phyloP scores from a whole-genome alignment of 225 moss, liverwort and hornwort species.

The Polytrichum formosum region DNA sequence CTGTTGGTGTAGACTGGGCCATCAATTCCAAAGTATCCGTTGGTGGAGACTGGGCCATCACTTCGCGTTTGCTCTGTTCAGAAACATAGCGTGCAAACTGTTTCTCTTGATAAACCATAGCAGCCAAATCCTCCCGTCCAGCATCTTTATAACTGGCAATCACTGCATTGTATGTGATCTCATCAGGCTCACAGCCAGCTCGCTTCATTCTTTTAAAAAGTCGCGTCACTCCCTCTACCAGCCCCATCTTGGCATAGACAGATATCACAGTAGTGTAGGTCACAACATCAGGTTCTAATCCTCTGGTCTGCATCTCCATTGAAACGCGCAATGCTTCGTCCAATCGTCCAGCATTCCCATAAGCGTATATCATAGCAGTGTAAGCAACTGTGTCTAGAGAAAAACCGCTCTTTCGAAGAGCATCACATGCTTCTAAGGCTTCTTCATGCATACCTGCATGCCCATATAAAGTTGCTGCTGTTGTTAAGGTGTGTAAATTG shows the following conservation, averaged over 20 bases:
- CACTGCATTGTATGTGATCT: slow-evolving; percentile 64
- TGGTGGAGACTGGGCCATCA: slow-evolving; percentile 5
- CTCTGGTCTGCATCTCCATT: slow-evolving; percentile 77
- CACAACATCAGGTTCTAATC: slow-evolving; percentile 68
- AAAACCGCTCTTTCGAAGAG: slow-evolving; percentile 61
- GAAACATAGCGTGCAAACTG: slow-evolving; percentile 78
- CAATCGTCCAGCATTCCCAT: slow-evolving; percentile 76
- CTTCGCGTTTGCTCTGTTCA: slow-evolving; percentile 31
- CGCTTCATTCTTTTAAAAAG: slow-evolving; percentile 91
- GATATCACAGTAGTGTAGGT: slow-evolving; percentile 90
- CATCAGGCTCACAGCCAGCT: slow-evolving; percentile 77
- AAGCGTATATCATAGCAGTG: slow-evolving; percentile 84
- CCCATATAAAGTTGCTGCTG: slow-evolving; percentile 68
- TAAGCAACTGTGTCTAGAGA: slow-evolving; percentile 69
- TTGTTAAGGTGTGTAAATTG: slow-evolving; percentile 63
- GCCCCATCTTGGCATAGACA: slow-evolving; percentile 84
- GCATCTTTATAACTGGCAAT: slow-evolving; percentile 74
- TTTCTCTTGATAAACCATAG: slow-evolving; percentile 87
- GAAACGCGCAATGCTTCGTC: slow-evolving; percentile 84
- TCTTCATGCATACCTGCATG: slow-evolving; percentile 64
- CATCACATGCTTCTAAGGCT: slow-evolving; percentile 69
- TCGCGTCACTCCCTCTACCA: slow-evolving; percentile 85
- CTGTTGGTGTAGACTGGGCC: too few species aligned
- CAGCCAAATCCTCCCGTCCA: slow-evolving; percentile 82
- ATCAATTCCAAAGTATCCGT: slow-evolving; percentile 8